Conservation (phyloP, 2,329 filamentous ascomycete genomes). For the Fusarium sp. region DNA sequence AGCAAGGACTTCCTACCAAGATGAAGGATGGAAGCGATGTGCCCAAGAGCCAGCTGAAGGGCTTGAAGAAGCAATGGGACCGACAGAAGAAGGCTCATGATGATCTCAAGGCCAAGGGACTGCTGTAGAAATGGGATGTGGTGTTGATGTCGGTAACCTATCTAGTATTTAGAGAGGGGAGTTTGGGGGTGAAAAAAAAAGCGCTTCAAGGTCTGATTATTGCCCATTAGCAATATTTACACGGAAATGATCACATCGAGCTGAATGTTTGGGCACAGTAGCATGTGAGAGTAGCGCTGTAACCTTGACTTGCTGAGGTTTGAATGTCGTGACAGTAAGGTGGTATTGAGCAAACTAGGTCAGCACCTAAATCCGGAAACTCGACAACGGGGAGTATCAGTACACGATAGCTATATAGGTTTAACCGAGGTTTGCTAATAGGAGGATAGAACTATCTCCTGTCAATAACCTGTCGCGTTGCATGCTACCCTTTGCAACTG, state of each 20-base stretch:
- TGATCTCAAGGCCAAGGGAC: slow-evolving; percentile 56
- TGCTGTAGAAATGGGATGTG: slow-evolving; percentile 37
- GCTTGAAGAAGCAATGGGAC: slow-evolving; percentile 89
- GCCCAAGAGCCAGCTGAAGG: slow-evolving; percentile 82
- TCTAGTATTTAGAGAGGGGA: slow-evolving; percentile 29
- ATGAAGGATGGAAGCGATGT: slow-evolving; percentile 83
- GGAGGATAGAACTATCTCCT: background rate
- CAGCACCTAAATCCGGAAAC: slow-evolving; percentile 1
- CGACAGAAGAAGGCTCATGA: slow-evolving; percentile 88
- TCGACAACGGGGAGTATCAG: background rate
- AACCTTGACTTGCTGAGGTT: background rate
- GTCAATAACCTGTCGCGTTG: background rate
- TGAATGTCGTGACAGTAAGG: slow-evolving; percentile 17
- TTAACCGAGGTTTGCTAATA: too few species aligned
- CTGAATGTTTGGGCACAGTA: background rate
- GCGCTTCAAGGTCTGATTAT: slow-evolving; percentile 5
- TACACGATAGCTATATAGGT: too few species aligned
- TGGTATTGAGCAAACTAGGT: background rate
- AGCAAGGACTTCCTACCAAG: slow-evolving; percentile 81
- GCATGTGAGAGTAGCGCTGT: background rate
- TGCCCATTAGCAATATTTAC: background rate
- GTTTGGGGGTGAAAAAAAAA: slow-evolving; percentile 20
- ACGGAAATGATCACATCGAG: background rate
- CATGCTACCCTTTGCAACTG: background rate
- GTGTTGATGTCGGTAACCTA: slow-evolving; percentile 3